Evolutionary conservation across 2,329 filamentous ascomycete species (phyloP), one percentile per base, ranked within the genome.

Genomic region (Pleomassaria siparia): DNA sequence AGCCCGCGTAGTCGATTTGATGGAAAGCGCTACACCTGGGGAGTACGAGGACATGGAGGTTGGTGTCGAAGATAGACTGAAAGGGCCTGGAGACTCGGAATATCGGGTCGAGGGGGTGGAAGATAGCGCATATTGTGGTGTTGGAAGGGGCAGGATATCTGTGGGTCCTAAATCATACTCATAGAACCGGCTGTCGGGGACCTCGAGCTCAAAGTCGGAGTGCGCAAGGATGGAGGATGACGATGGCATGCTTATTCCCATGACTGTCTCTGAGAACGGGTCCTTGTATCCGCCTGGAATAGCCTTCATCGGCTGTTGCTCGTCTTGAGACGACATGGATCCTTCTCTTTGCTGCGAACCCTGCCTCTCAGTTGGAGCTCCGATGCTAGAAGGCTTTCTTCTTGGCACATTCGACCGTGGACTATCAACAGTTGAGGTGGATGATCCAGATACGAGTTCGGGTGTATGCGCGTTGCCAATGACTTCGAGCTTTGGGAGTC

Each of bases 31-130:
- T 4, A 86, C 68, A 2, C 82, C 80, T 3, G 88, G 86, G 13
- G 87, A 91, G 58, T 87, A 85, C 1, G 88, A 91, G 7, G 85
- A 87, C 53, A 88, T 84, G 9, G 88, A 91, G 4, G 87, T 90
- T 6, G 88, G 88, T 2, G 88, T 91, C 1, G 87, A 90, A 49
- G 88, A 86, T 53, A 87, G 80, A 63, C 87, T 91, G 69, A 89
- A 91, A 4, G 83, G 74, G 2, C 85, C 82, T 10, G 86, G 83
- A 1, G 88, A 91, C 46, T 84, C 87, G 1, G 86, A 89, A 60
- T 87, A 90, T 51, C 85, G 78, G 1, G 88, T 90, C 3, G 87
- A 91, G 29, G 87, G 86, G 49, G 86, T 90, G 20, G 77, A 82
- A 51, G 87, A 89, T 44, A 84, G 78, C 2, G 77, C 80, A 67